These are phyloP conservation scores for Candida tropicalis DNA, from an alignment of 1,139 yeast species.

Conservation along the genomic window DNA sequence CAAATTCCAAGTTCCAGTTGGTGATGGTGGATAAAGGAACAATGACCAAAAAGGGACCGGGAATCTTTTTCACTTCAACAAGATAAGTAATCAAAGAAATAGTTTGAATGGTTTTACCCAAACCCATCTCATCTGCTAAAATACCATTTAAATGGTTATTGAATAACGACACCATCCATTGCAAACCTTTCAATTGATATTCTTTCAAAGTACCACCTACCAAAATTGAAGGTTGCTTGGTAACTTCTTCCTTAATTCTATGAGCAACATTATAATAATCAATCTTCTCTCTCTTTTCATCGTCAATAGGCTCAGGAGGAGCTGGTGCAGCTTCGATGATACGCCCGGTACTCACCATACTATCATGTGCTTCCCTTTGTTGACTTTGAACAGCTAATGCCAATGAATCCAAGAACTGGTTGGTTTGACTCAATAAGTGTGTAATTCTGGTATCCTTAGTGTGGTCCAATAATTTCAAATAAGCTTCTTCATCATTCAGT, in stretches of 20 bases:
- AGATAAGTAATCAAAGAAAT: conserved; percentile 86
- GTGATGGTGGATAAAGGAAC: conserved; percentile 85
- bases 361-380: conserved; percentile 59
- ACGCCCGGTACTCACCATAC: conserved; percentile 21
- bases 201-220: conserved; percentile 92
- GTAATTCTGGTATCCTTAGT: conserved; percentile 85
- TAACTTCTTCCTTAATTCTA: conserved; percentile 65
- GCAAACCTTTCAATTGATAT: conserved; percentile 89
- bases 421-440: conserved; percentile 75
- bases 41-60: conserved; percentile 75
- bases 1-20: conserved; percentile 84
- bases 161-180: conserved; percentile 96
- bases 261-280: conserved; percentile 85
- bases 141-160: conserved; percentile 95
- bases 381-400: conserved; percentile 79
- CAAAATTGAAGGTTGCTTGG: conserved; percentile 63
- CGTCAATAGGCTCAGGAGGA: conserved; percentile 25
- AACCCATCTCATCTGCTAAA: conserved; percentile 96
- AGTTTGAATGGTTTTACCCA: conserved; percentile 96
- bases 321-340: conserved; percentile 20
- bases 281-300: conserved; percentile 59
- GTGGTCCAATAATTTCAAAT: conserved; percentile 75
- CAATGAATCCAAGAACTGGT: conserved; percentile 71
- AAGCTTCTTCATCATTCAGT: conserved; percentile 84
- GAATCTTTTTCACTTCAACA: conserved; percentile 74